Conservation (phyloP, 2,329 filamentous ascomycete species). For the Trichophaea hybrida region DNA sequence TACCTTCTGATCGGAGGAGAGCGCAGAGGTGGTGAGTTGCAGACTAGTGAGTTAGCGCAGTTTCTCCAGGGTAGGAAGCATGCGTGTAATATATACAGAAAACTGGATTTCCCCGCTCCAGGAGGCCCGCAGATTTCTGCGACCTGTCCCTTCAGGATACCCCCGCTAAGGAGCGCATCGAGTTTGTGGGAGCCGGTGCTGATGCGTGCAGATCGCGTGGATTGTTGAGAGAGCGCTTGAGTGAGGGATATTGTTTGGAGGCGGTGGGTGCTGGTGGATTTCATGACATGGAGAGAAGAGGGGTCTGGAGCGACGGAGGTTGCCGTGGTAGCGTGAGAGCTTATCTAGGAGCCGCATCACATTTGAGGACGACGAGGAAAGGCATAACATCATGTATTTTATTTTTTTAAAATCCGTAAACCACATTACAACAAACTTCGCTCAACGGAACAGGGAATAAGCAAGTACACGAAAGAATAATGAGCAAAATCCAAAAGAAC, state of each 20-base stretch:
- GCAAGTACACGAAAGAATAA: too few species aligned
- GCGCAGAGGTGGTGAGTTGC: not conserved
- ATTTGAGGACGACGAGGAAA: too few species aligned
- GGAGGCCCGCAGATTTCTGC: conserved; percentile 2
- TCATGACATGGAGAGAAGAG: too few species aligned
- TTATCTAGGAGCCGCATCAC: too few species aligned
- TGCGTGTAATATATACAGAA: not conserved
- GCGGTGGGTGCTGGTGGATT: not conserved
- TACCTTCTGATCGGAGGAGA: not conserved
- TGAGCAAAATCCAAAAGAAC: too few species aligned
- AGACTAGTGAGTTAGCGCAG: not conserved
- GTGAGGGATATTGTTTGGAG: not conserved
- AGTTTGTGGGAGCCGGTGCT: not conserved
- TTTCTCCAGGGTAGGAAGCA: not conserved
- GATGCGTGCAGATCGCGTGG: not conserved
- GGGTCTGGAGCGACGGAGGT: too few species aligned
- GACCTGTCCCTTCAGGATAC: not conserved
- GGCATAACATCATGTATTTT: too few species aligned
- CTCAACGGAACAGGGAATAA: not conserved
- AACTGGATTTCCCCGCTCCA: conserved; percentile 1
- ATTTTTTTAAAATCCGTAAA: not conserved
- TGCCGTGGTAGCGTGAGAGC: too few species aligned
- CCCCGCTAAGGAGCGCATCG: not conserved
- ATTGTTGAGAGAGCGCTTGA: not conserved
- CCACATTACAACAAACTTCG: not conserved